Base-by-base conservation (phyloP, 2,329 filamentous ascomycete species). In the Xenoacremonium recifei region DNA sequence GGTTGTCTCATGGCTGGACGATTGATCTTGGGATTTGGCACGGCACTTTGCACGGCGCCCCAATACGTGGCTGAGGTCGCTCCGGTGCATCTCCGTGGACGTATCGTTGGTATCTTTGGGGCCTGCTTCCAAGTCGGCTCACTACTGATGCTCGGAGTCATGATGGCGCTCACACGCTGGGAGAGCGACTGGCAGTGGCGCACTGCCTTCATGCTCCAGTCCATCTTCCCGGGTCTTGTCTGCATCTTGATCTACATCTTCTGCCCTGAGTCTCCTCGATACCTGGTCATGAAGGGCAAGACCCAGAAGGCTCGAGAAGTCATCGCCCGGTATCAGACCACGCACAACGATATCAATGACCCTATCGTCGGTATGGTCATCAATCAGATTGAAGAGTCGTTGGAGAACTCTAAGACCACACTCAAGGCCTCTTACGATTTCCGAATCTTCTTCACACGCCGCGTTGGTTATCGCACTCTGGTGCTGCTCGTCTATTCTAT, bases 81-180 rank as follows among this genome's bases (percentile, higher is more conserved):
- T 0, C 53, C 51, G 9, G 49, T 47, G 2, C 53, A 55, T 7
- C 40, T 55, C 1, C 48, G 53, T n/a, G 51, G 51, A 21, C 36
- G 49, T 10, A 42, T 55, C 5, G 50, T 53, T 3, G 53, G 51
- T 12, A 44, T 53, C 6, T 55, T 55, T 31, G 53, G 53, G 7
- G 53, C 53, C 15, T 55, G 48, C 37, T 55, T 51, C 35, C 53
- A 55, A n/a, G 51, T 53, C 13, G 51, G 53, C 2, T 55, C 51
- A 0, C 32, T 55, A 6, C 10, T 47, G 3, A 51, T 55, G 31
- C 43, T 55, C 3, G 53, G 51, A 2, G 47, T 55, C 6, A 54
- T 55, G 51, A 55, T 55, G 53, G 51, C 40, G 1, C 48, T 55
- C 13, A 55, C 51, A 0, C 35, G 46, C 6, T 55, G 51, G 53